These are phyloP conservation scores for Scalesia atractyloides DNA, from an alignment of 129 eudicot species.

Conservation along the genomic window DNA sequence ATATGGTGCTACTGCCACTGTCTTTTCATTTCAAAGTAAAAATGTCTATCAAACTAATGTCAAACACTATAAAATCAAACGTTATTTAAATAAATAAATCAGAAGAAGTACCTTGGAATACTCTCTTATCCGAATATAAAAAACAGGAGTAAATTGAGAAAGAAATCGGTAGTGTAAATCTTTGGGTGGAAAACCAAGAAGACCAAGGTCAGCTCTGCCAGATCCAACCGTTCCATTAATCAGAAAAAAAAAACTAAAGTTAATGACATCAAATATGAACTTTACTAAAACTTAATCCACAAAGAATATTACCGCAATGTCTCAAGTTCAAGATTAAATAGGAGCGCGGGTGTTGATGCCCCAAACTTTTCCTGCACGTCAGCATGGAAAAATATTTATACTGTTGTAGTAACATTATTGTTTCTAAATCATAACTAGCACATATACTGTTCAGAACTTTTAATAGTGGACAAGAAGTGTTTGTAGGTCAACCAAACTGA, in stretches of 20 bases:
- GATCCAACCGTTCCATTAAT: slow-evolving; percentile 14
- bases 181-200: slow-evolving; percentile 87
- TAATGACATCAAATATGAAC: neutral
- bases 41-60: slow-evolving; percentile 27
- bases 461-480: neutral
- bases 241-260: neutral
- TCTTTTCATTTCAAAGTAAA: slow-evolving; percentile 60
- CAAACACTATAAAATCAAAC: neutral
- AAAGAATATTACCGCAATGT: slow-evolving; percentile 71
- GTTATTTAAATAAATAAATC: neutral
- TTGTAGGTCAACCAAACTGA: neutral
- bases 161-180: slow-evolving; percentile 93
- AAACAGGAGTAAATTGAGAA: slow-evolving; percentile 83
- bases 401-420: neutral
- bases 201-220: slow-evolving; percentile 93
- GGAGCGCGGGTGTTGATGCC: slow-evolving; percentile 76
- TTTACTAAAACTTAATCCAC: neutral
- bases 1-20: slow-evolving; percentile 97
- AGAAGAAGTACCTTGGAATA: slow-evolving; percentile 79
- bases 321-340: slow-evolving; percentile 94
- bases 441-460: neutral
- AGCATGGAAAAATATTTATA: neutral
- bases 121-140: slow-evolving; percentile 90
- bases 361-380: slow-evolving; percentile 79
- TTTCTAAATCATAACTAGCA: neutral